Base-by-base conservation (phyloP, 1,284 basidiomycete genomes). In the Phellinidium pouzarii region DNA sequence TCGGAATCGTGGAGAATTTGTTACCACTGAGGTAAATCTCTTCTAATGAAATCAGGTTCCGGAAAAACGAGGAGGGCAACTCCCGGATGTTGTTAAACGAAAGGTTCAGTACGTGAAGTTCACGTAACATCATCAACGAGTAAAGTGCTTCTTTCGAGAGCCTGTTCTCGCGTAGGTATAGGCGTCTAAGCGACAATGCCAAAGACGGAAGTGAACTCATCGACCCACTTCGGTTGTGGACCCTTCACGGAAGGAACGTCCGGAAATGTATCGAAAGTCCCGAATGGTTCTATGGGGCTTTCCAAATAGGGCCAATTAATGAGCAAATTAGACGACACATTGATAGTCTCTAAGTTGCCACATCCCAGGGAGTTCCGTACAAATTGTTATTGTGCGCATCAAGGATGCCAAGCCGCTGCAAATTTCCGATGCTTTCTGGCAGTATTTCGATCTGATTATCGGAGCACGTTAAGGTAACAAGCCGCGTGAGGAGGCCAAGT, bases 11-110 rank as follows among this genome's bases (percentile, higher is more conserved):
- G 20, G 90, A 91, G 58, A 99, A 72, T 66, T 90, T 88, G 71
- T 98, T 99, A 29, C 95, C 94, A 59, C 90, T 92, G 5, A 99
- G 73, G 66, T 97, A 99, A 34, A 99, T 72, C 69, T 94, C 87
- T 66, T 91, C 84, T 22, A 99, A 75, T 31, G 73, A 66, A 8
- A 68, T 66, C 54, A 91, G 77, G 55, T 84, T 84, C 57, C 79
- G 74, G 60, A 98, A 82, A 58, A 92, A 92, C 29, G 77, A 74
- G 0, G 80, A 71, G 0, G 93, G 91, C 38, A 98, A 78, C 64
- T 96, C 93, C 66, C 89, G 87, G 54, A 99, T 90, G 56, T 93
- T 86, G 70, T 99, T 99, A 74, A 97, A 98, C 53, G 91, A 93
- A 31, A 99, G 73, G 61, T 99, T 99, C 52, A 99, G 78, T 1